phyloP scores from a whole-genome alignment of 495 filamentous ascomycete genomes.

The Penicillium angulare region DNA sequence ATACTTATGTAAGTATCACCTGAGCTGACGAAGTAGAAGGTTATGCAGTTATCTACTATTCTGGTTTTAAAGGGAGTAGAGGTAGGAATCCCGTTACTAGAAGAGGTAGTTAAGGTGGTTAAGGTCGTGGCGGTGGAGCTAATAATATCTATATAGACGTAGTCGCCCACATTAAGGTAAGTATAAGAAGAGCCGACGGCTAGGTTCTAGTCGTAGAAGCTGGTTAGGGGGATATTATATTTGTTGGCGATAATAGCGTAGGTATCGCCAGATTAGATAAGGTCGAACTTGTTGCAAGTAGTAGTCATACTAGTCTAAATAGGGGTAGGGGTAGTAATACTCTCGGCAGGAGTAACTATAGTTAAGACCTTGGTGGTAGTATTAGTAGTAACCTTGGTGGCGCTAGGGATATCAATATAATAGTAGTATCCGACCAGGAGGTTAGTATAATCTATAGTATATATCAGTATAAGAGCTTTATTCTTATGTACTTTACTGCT shows the following conservation, averaged over 20 bases:
- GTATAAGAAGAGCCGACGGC: not conserved
- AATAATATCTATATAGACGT: constrained; percentile 3
- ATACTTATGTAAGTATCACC: not conserved
- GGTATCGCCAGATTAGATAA: not conserved
- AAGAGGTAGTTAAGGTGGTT: not conserved
- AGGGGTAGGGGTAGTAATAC: not conserved
- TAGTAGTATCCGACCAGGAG: no score
- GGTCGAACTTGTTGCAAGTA: not conserved
- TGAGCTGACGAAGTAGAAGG: not conserved
- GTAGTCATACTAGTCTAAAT: not conserved
- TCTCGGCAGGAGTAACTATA: not conserved
- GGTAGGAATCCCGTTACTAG: not conserved
- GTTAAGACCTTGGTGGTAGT: not conserved
- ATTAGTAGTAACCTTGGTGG: no score
- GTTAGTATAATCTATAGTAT: no score
- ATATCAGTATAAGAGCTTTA: no score
- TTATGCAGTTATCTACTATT: not conserved
- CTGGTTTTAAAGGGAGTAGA: not conserved
- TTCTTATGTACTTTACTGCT: no score
- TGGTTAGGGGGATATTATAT: not conserved
- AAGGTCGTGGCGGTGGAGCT: not conserved
- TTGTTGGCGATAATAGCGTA: not conserved
- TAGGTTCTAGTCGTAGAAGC: constrained; percentile 2
- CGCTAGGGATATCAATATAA: no score
- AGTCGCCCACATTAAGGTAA: not conserved